Percentiles rank a stretch among this genome's conserved stretches.
phyloP scores from a whole-genome alignment of 768 basidiomycete species.

The Hericium coralloides region DNA sequence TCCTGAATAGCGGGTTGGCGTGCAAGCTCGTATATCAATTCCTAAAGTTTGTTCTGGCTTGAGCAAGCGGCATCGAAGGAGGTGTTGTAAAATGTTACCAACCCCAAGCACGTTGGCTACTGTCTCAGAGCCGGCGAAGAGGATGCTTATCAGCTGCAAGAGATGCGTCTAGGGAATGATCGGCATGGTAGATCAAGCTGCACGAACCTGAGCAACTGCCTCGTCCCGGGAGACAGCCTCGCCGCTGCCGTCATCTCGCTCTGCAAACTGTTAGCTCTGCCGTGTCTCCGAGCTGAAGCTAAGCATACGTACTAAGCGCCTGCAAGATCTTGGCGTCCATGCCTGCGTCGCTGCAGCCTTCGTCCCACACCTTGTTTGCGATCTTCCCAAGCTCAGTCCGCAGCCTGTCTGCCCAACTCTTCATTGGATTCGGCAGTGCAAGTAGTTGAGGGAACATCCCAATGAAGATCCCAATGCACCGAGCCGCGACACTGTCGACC shows the following conservation, averaged over 20 bases:
- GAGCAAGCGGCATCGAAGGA: neutral
- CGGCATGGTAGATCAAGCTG: neutral
- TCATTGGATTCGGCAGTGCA: slow-evolving; percentile 5
- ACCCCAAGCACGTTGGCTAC: slow-evolving; percentile 6
- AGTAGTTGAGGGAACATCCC: slow-evolving; percentile 5
- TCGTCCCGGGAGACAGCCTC: neutral
- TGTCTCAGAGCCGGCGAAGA: slow-evolving; percentile 9
- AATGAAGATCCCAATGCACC: neutral
- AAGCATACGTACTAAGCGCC: neutral
- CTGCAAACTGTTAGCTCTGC: neutral
- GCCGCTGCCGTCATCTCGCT: neutral
- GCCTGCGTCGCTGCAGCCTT: neutral
- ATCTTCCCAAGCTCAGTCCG: slow-evolving; percentile 6
- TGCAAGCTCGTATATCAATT: slow-evolving; percentile 5
- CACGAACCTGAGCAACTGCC: slow-evolving; percentile 6
- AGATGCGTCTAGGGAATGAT: neutral
- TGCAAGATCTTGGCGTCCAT: slow-evolving; percentile 9
- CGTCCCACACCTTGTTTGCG: slow-evolving; percentile 5
- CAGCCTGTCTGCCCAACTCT: slow-evolving; percentile 1
- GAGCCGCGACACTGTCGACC: neutral
- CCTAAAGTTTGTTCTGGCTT: neutral
- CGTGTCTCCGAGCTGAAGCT: neutral
- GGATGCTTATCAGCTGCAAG: slow-evolving; percentile 2
- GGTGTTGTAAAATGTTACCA: neutral
- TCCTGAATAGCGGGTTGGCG: neutral